Percentiles rank a stretch among this genome's conserved stretches.
Evolutionary conservation across 495 filamentous ascomycete species (phyloP).

Genomic region (Penicillium paradoxum): DNA sequence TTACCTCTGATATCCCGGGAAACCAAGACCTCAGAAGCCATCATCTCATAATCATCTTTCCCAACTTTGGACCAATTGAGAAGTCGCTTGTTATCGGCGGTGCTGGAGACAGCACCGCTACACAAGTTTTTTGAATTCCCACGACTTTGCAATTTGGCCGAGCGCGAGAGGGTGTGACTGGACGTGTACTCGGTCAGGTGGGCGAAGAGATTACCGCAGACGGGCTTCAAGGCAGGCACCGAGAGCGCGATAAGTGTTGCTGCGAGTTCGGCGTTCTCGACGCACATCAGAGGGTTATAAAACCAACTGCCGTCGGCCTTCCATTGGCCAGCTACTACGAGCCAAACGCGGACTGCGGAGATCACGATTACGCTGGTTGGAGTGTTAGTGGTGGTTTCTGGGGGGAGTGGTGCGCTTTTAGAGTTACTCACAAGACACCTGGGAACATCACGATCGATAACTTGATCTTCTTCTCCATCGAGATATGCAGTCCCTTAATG

Average conservation of each 20-base stretch:
- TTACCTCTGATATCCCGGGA: constrained; percentile 5
- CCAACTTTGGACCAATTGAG: constrained; percentile 21
- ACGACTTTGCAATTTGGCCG: constrained; percentile 5
- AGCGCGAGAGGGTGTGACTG: constrained; percentile 22
- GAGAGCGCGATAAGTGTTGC: constrained; percentile 43
- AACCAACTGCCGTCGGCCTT: constrained; percentile 37
- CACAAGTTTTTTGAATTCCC: constrained; percentile 15
- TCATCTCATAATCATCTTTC: constrained; percentile 29
- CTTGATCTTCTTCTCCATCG: constrained; percentile 31
- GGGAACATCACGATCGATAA: constrained; percentile 41
- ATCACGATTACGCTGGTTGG: constrained; percentile 36
- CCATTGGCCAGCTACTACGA: constrained; percentile 40
- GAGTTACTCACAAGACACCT: constrained; percentile 38
- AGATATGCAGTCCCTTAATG: constrained; percentile 34
- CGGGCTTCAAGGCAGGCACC: constrained; percentile 39
- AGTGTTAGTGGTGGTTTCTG: constrained; percentile 4
- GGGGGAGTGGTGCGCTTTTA: no score
- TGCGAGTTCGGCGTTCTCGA: constrained; percentile 43
- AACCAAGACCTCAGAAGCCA: constrained; percentile 24
- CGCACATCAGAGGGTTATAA: constrained; percentile 41
- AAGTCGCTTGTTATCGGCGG: constrained; percentile 23
- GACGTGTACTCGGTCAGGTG: constrained; percentile 24
- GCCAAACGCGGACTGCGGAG: constrained; percentile 37
- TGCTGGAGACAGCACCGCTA: constrained; percentile 11
- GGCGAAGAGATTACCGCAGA: constrained; percentile 31